phyloP scores from a whole-genome alignment of 495 filamentous ascomycete genomes.

The Lophiotrema nucula region DNA sequence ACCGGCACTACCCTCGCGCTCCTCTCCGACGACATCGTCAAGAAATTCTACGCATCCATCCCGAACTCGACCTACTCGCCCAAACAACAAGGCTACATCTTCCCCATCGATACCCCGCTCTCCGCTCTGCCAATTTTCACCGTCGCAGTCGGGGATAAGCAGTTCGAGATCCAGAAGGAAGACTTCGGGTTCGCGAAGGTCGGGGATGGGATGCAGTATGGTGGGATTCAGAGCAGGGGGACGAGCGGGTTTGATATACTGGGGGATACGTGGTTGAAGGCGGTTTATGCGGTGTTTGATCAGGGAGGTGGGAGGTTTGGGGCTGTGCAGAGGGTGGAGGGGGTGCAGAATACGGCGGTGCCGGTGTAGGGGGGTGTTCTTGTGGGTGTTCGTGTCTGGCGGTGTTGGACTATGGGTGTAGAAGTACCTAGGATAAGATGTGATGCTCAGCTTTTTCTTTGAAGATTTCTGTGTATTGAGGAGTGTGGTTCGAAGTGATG shows the following conservation, averaged over 20 bases:
- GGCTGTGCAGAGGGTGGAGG: slow-evolving; percentile 62
- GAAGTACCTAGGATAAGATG: too few relatives aligned
- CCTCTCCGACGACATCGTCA: slow-evolving; percentile 62
- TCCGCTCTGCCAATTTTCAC: slow-evolving; percentile 65
- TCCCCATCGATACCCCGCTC: slow-evolving; percentile 56
- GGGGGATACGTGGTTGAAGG: slow-evolving; percentile 72
- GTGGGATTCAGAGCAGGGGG: slow-evolving; percentile 70
- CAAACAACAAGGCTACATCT: slow-evolving; percentile 65
- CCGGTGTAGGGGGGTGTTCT: slow-evolving; percentile 9
- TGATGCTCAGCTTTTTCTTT: too few relatives aligned
- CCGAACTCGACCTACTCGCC: slow-evolving; percentile 64
- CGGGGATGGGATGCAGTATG: slow-evolving; percentile 62
- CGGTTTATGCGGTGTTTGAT: slow-evolving; percentile 66
- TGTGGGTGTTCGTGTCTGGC: too few relatives aligned
- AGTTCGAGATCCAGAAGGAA: slow-evolving; percentile 70
- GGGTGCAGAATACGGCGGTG: slow-evolving; percentile 48
- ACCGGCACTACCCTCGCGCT: slow-evolving; percentile 75
- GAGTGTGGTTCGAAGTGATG: too few relatives aligned
- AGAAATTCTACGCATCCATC: slow-evolving; percentile 69
- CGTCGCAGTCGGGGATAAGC: slow-evolving; percentile 64
- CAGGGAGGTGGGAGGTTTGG: slow-evolving; percentile 70
- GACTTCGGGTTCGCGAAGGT: slow-evolving; percentile 65
- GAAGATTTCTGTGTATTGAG: too few relatives aligned
- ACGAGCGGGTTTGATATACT: slow-evolving; percentile 69
- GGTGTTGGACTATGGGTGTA: too few relatives aligned